These are phyloP conservation scores for Amaranthus hypochondriacus DNA, from an alignment of 148 eudicot genomes.

Conservation along the genomic window DNA sequence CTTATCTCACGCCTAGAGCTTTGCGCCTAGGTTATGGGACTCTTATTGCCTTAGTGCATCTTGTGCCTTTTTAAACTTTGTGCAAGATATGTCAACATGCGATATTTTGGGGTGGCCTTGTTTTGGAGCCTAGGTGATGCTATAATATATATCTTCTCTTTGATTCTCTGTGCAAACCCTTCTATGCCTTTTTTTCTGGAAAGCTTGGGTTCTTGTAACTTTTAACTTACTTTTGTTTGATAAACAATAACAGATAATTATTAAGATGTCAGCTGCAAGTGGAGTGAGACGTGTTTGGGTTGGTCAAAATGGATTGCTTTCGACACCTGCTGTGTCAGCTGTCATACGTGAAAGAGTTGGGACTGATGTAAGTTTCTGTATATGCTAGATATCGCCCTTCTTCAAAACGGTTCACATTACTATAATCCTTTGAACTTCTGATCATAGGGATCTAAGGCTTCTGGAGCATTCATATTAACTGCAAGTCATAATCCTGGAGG, in stretches of 20 bases:
- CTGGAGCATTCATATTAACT: slow-evolving; percentile 89
- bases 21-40: too few species aligned
- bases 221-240: neutral
- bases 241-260: slow-evolving; percentile 57
- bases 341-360: slow-evolving; percentile 95
- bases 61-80: too few species aligned
- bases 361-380: slow-evolving; percentile 54
- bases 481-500: slow-evolving; percentile 99
- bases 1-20: too few species aligned
- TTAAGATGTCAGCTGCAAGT: slow-evolving; percentile 97
- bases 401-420: neutral
- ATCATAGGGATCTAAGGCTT: slow-evolving; percentile 73
- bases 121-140: neutral
- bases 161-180: neutral
- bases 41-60: too few species aligned
- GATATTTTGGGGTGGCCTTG: neutral
- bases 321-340: slow-evolving; percentile 99
- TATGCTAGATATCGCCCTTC: neutral
- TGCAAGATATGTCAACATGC: neutral
- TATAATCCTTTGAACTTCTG: slow-evolving; percentile 5
- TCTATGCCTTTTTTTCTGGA: neutral
- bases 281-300: slow-evolving; percentile 95
- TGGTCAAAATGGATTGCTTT: slow-evolving; percentile 85
- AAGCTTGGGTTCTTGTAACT: neutral
- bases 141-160: neutral